These are phyloP conservation scores for Chalciporus sp. DNA, from an alignment of 1,284 basidiomycete genomes.

Conservation along the genomic window DNA sequence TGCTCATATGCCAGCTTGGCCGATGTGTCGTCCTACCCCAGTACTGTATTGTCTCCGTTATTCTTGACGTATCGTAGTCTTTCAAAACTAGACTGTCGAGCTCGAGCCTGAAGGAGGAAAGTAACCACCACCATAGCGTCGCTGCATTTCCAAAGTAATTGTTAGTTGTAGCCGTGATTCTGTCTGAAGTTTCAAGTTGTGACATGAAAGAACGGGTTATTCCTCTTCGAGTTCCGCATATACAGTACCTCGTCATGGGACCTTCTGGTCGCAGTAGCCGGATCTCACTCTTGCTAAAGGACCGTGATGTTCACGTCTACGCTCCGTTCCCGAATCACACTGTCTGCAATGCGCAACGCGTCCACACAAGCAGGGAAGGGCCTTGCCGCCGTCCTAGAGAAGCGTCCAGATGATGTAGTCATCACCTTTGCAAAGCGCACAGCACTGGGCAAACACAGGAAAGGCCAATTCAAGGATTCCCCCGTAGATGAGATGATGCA, in stretches of 20 bases:
- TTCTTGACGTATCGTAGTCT: background rate
- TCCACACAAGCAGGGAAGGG: constrained; percentile 51
- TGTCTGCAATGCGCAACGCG: constrained; percentile 24
- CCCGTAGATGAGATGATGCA: constrained; percentile 75
- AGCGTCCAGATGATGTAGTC: constrained; percentile 80
- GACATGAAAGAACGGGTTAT: background rate
- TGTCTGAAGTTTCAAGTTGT: background rate
- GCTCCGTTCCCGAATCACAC: constrained; percentile 12
- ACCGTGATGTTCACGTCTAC: constrained; percentile 19
- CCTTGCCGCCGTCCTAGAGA: constrained; percentile 53
- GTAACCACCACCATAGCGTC: background rate
- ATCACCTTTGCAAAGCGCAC: constrained; percentile 85
- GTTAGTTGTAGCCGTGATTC: background rate
- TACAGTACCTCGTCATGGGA: constrained; percentile 4
- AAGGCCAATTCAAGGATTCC: constrained; percentile 79
- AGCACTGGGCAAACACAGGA: constrained; percentile 74
- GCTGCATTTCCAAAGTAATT: background rate
- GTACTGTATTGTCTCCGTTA: background rate
- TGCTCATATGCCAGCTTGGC: too few species aligned
- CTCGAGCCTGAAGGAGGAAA: background rate
- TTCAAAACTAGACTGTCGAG: background rate
- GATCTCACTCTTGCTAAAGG: background rate
- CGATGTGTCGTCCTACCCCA: background rate
- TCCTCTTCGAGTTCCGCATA: background rate
- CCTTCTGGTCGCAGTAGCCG: background rate